Evolutionary conservation across 306 rosid genomes (phyloP).

Genomic region (Abrus pulchellus): DNA sequence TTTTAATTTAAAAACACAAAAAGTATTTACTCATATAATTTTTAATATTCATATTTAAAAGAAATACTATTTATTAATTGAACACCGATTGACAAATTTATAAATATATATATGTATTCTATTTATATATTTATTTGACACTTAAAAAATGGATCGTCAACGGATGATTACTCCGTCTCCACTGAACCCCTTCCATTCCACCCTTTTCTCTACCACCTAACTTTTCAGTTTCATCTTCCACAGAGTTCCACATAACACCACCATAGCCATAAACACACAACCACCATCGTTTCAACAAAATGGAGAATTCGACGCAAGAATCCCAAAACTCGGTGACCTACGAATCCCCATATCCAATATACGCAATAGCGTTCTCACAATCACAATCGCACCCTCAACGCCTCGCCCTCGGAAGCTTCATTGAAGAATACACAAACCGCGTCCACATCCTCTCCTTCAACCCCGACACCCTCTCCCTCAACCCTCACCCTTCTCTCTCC

Average conservation of each 20-base stretch:
- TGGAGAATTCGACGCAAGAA: constrained; percentile 82
- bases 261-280: neutral
- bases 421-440: constrained; percentile 85
- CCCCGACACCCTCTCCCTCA: constrained; percentile 66
- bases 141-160: too few species aligned
- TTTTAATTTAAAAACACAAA: too few species aligned
- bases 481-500: constrained; percentile 72
- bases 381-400: constrained; percentile 45
- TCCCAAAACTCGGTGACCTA: constrained; percentile 70
- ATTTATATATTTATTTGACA: too few species aligned
- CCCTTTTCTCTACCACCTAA: neutral
- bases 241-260: too few species aligned
- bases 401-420: constrained; percentile 88
- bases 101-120: too few species aligned
- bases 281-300: neutral
- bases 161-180: too few species aligned
- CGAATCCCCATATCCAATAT: constrained; percentile 82
- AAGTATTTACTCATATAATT: too few species aligned
- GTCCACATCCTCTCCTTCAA: constrained; percentile 87
- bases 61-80: too few species aligned
- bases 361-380: constrained; percentile 70
- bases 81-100: too few species aligned
- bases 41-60: too few species aligned
- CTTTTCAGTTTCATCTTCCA: constrained; percentile 16
- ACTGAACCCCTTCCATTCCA: too few species aligned